A percentile compares a stretch with the other conserved stretches of the same genome.
Conservation (phyloP, 1,139 yeast species). For the Candida labiduridarum region DNA sequence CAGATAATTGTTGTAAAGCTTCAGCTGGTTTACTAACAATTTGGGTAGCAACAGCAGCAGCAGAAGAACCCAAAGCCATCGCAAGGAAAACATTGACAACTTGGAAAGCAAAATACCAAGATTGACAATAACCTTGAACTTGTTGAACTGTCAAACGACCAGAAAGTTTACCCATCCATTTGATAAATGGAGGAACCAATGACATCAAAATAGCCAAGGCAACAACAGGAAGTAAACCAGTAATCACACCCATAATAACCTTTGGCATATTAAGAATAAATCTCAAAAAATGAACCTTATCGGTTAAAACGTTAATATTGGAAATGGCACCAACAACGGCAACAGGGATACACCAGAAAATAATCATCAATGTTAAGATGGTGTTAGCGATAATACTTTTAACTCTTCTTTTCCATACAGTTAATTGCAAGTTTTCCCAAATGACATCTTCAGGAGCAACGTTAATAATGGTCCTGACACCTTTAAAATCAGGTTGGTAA, state of each 20-base stretch:
- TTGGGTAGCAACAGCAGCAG: constrained; percentile 67
- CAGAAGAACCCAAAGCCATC: constrained; percentile 77
- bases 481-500: constrained; percentile 64
- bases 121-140: constrained; percentile 79
- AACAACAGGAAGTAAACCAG: constrained; percentile 85
- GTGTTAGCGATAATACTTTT: constrained; percentile 45
- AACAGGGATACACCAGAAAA: constrained; percentile 94
- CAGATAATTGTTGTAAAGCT: constrained; percentile 59
- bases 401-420: constrained; percentile 42
- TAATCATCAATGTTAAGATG: constrained; percentile 55
- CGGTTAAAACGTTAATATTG: constrained; percentile 72
- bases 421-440: constrained; percentile 71
- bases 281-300: constrained; percentile 65
- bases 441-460: constrained; percentile 72
- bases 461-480: constrained; percentile 65
- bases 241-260: constrained; percentile 72
- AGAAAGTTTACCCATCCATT: constrained; percentile 62
- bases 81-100: constrained; percentile 84
- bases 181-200: constrained; percentile 71
- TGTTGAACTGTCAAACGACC: constrained; percentile 75
- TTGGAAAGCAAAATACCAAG: constrained; percentile 86
- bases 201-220: constrained; percentile 83
- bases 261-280: constrained; percentile 74
- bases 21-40: constrained; percentile 56
- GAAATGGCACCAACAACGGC: constrained; percentile 95